phyloP scores from a whole-genome alignment of 345 rosid species.

The Toxicodendron radicans region DNA sequence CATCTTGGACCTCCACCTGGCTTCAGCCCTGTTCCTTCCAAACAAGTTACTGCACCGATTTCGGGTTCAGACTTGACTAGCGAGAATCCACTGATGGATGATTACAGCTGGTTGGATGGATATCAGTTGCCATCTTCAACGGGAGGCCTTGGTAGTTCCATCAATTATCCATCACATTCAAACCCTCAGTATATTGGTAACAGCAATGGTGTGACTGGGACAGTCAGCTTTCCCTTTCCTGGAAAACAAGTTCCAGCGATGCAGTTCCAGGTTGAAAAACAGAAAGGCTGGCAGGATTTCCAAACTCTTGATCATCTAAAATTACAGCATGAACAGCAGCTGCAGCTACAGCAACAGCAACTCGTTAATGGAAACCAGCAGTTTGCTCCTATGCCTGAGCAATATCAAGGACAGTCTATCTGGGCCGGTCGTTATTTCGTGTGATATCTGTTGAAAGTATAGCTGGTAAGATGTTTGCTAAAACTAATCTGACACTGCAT shows the following conservation, averaged over 20 bases:
- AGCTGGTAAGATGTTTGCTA: constrained; percentile 39
- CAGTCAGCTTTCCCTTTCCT: constrained; percentile 80
- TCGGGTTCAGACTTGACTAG: constrained; percentile 36
- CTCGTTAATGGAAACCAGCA: constrained; percentile 52
- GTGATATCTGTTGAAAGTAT: constrained; percentile 62
- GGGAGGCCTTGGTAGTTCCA: constrained; percentile 46
- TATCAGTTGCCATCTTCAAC: constrained; percentile 64
- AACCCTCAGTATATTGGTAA: constrained; percentile 45
- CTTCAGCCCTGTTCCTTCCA: constrained; percentile 65
- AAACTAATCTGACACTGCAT: constrained; percentile 14
- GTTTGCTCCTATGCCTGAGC: constrained; percentile 63
- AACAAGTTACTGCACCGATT: constrained; percentile 46
- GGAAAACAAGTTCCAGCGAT: constrained; percentile 63
- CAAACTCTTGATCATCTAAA: constrained; percentile 45
- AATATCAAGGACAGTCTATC: constrained; percentile 74
- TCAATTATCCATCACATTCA: constrained; percentile 42
- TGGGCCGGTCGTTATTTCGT: constrained; percentile 78
- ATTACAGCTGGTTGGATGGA: constrained; percentile 98
- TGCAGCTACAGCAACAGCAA: constrained; percentile 45
- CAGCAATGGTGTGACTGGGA: constrained; percentile 51
- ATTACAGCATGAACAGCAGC: constrained; percentile 48
- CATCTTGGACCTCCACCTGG: constrained; percentile 98
- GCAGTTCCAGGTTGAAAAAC: constrained; percentile 51
- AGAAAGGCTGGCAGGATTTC: constrained; percentile 53
- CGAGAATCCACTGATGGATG: constrained; percentile 54